Base-by-base conservation (phyloP, 2,329 filamentous ascomycete genomes). In the Neospermospora avenae region DNA sequence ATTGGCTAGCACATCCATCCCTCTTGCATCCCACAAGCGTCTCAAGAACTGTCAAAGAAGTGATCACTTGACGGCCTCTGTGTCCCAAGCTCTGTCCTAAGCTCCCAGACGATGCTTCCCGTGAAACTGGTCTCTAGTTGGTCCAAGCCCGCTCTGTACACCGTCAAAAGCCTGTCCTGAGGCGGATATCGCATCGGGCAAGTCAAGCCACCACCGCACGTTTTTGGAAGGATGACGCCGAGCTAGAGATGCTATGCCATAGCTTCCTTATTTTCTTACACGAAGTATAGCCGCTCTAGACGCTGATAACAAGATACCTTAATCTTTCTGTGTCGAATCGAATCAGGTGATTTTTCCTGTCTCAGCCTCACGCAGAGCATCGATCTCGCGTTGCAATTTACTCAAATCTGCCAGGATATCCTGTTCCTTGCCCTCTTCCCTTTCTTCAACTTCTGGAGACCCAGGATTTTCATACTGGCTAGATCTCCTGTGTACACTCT, bases 321-420 rank as follows among this genome's bases (percentile, higher is more conserved):
- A n/a, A n/a, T n/a, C n/a, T 22, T 20, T 20, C 20, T 18, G 28
- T 10, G 11, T 31, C 28, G 2, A 10, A 31, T 31, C 11, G 28
- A 11, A 64, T 68, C 67, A 69, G 59, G 65, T 67, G 57, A 63
- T 54, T 34, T 54, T 65, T 24, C 58, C 56, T 39, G 68, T 72
- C 45, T 60, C 72, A 48, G 74, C 75, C 65, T 74, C 75, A 7
- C 82, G 77, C 46, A 88, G 69, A 3, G 84, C 88, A 74, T 93
- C 89, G 41, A 93, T 89, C 70, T 93, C 90, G 70, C 82, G 82
- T 74, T 91, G 89, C 63, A 93, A 74, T 22, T 85, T 85, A 49
- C 84, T 82, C 58, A 93, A 74, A 71, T 93, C 88, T 1, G 88
- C 88, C 65, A 93, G 74, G 61, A 93, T 90, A 69, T 89, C 83